Percentiles rank a stretch among this genome's conserved stretches.
Evolutionary conservation across 768 basidiomycete genomes (phyloP).

Genomic region (Suillus alpinus): DNA sequence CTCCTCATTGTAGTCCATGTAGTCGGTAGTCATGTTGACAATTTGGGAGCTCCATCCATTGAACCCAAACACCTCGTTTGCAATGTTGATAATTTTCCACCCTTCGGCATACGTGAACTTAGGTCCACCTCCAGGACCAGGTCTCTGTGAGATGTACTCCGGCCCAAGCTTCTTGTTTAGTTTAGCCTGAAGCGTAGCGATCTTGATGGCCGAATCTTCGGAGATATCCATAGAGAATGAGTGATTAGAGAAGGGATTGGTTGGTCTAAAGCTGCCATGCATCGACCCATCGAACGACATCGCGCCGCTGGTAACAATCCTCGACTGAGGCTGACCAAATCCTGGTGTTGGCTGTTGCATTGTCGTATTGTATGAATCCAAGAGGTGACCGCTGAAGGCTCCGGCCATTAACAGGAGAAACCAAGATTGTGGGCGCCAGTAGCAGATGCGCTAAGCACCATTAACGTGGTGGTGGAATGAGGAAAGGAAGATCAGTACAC

Average conservation of each 20-base stretch:
- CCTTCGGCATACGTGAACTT: constrained; percentile 95
- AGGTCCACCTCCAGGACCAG: constrained; percentile 81
- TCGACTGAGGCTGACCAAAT: constrained; percentile 12
- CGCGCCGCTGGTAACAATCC: constrained; percentile 47
- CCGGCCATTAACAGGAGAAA: constrained; percentile 45
- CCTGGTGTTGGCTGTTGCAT: constrained; percentile 7
- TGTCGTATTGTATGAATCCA: constrained; percentile 40
- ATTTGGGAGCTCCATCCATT: constrained; percentile 91
- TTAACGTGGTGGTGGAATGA: not conserved
- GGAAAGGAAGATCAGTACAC: not conserved
- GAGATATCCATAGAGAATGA: constrained; percentile 40
- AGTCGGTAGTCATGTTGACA: constrained; percentile 72
- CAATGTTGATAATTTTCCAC: constrained; percentile 97
- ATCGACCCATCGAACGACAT: constrained; percentile 61
- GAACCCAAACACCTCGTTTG: constrained; percentile 98
- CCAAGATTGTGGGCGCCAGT: not conserved
- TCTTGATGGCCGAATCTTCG: constrained; percentile 61
- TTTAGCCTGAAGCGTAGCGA: constrained; percentile 75
- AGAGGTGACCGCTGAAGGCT: constrained; percentile 56
- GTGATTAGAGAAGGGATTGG: constrained; percentile 3
- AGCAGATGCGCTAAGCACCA: not conserved
- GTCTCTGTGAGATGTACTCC: constrained; percentile 86
- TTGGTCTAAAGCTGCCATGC: constrained; percentile 45
- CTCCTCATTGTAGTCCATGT: constrained; percentile 73
- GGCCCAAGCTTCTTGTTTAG: constrained; percentile 89